Evolutionary conservation across 495 filamentous ascomycete genomes (phyloP).

Genomic region (Saxophila tyrrhenica): DNA sequence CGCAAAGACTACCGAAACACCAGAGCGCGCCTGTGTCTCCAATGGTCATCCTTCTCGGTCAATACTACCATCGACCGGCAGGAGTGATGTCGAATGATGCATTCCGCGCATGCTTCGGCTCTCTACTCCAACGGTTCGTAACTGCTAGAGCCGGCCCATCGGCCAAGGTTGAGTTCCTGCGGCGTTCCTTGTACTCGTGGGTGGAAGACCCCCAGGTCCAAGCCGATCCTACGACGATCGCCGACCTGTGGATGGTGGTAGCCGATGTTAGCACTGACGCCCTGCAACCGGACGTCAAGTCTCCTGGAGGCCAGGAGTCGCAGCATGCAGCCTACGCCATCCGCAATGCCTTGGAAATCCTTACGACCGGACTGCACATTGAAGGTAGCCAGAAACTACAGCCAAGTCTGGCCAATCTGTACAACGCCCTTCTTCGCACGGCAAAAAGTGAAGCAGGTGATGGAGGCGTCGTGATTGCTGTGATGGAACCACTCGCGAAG

Average conservation of each 20-base stretch:
- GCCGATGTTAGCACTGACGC: not conserved
- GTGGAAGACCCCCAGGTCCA: not conserved
- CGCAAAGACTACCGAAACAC: conserved; percentile 23
- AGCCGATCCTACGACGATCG: not conserved
- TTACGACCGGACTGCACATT: conserved; percentile 14
- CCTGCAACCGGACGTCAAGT: not conserved
- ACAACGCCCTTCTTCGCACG: conserved; percentile 45
- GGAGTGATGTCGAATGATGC: not conserved
- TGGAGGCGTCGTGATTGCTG: conserved; percentile 44
- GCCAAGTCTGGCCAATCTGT: conserved; percentile 28
- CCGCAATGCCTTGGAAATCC: not conserved
- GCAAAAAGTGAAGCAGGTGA: conserved; percentile 57
- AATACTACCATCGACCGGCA: conserved; percentile 2
- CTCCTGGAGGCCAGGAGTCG: not conserved
- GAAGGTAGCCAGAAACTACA: conserved; percentile 3
- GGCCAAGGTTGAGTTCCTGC: conserved; percentile 11
- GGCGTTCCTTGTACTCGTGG: not conserved
- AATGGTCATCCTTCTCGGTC: conserved; percentile 21
- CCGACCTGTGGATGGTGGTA: not conserved
- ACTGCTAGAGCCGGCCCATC: not conserved
- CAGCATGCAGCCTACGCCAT: not conserved
- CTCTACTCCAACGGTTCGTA: conserved; percentile 8
- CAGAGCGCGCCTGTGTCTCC: conserved; percentile 21
- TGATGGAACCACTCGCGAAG: conserved; percentile 63
- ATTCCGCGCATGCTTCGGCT: not conserved